Evolutionary conservation across 768 basidiomycete genomes (phyloP).

Genomic region (Hydnomerulius pinastri): DNA sequence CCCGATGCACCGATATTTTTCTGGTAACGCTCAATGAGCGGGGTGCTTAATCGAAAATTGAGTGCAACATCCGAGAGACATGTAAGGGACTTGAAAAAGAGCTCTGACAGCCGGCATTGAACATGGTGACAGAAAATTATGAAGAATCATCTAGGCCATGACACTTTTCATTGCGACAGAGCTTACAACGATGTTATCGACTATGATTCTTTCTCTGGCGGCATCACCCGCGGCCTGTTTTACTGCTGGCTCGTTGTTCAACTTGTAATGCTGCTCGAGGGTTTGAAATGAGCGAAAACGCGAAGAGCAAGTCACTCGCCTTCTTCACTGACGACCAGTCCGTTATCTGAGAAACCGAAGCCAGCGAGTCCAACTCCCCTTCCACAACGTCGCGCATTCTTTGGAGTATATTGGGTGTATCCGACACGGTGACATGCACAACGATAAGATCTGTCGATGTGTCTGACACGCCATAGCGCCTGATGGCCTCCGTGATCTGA

Average conservation of each 20-base stretch:
- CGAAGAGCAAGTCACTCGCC: constrained; percentile 43
- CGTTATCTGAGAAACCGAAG: constrained; percentile 46
- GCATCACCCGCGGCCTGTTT: constrained; percentile 35
- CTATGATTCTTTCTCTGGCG: constrained; percentile 37
- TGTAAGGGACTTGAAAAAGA: too few species aligned
- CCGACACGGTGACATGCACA: constrained; percentile 58
- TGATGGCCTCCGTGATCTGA: constrained; percentile 87
- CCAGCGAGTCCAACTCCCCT: constrained; percentile 55
- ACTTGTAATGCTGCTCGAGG: constrained; percentile 65
- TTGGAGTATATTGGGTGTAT: constrained; percentile 43
- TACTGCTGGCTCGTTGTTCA: constrained; percentile 53
- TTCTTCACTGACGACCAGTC: constrained; percentile 79
- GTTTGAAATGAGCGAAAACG: background rate
- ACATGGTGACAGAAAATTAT: background rate
- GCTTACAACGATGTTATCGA: constrained; percentile 74
- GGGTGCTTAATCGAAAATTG: too few species aligned
- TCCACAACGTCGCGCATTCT: constrained; percentile 59
- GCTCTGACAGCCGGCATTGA: background rate
- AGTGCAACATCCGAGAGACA: too few species aligned
- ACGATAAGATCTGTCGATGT: constrained; percentile 66
- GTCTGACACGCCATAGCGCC: constrained; percentile 82
- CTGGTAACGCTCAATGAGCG: too few species aligned
- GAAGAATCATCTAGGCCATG: constrained; percentile 14
- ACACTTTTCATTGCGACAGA: constrained; percentile 83
- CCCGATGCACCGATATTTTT: too few species aligned